Evolutionary conservation across 2,329 filamentous ascomycete species (phyloP).

Genomic region (Beauveria sp.): DNA sequence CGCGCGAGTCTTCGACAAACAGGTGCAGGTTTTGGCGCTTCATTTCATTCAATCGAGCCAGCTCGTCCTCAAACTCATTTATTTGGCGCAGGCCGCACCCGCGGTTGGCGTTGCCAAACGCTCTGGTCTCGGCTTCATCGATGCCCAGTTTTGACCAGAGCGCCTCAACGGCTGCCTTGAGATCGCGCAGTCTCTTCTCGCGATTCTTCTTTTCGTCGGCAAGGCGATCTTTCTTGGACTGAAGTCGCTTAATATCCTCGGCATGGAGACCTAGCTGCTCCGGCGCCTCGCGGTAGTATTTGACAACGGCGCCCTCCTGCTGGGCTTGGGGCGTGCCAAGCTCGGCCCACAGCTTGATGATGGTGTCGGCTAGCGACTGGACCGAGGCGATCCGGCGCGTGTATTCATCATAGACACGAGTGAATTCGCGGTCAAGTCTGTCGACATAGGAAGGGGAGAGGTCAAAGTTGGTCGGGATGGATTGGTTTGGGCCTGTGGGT

Average conservation of each 20-base stretch:
- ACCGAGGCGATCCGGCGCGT: constrained; percentile 72
- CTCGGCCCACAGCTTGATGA: constrained; percentile 93
- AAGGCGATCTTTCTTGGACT: constrained; percentile 70
- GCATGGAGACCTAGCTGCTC: constrained; percentile 91
- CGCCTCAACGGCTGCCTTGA: constrained; percentile 69
- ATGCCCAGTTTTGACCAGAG: constrained; percentile 86
- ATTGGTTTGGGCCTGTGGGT: constrained; percentile 68
- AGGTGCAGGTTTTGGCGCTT: constrained; percentile 93
- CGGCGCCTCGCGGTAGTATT: constrained; percentile 81
- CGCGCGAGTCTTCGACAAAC: constrained; percentile 90
- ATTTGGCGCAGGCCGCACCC: constrained; percentile 87
- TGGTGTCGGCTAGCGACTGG: constrained; percentile 67
- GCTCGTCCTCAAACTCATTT: constrained; percentile 92
- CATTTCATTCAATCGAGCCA: constrained; percentile 77
- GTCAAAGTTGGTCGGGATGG: constrained; percentile 77
- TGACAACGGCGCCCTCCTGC: constrained; percentile 79
- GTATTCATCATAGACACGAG: constrained; percentile 94
- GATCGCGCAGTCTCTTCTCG: constrained; percentile 68
- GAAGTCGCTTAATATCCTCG: constrained; percentile 70
- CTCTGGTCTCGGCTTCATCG: constrained; percentile 74
- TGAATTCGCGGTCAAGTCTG: constrained; percentile 83
- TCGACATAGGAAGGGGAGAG: constrained; percentile 86
- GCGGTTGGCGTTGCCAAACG: constrained; percentile 78
- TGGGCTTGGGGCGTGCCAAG: constrained; percentile 90
- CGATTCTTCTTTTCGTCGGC: constrained; percentile 81